A percentile compares a stretch with the other conserved stretches of the same genome.
Evolutionary conservation across 2,329 filamentous ascomycete genomes (phyloP).

Genomic region (Talaromyces sp.): DNA sequence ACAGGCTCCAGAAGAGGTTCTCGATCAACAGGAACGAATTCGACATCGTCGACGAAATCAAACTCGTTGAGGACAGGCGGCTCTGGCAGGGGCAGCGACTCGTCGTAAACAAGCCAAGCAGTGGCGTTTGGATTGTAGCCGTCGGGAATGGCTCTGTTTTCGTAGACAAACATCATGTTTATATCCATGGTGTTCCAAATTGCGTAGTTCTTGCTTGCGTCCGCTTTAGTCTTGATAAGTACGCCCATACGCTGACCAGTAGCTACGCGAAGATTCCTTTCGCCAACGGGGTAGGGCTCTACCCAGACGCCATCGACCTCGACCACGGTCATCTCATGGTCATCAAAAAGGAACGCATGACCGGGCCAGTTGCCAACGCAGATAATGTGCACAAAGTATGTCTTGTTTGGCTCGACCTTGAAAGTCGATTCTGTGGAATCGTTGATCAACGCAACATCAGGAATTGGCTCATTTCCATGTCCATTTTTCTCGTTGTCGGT

Average conservation of each 20-base stretch:
- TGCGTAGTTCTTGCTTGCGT: constrained; percentile 59
- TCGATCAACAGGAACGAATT: constrained; percentile 20
- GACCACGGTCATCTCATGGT: constrained; percentile 34
- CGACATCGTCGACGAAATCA: constrained; percentile 63
- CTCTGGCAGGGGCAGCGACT: constrained; percentile 39
- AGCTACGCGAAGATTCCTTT: constrained; percentile 60
- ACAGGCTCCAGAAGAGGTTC: constrained; percentile 23
- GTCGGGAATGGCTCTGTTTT: constrained; percentile 48
- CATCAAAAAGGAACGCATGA: constrained; percentile 45
- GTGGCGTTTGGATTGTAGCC: constrained; percentile 57
- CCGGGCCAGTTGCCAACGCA: constrained; percentile 66
- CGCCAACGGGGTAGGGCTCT: constrained; percentile 37
- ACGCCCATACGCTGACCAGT: constrained; percentile 60
- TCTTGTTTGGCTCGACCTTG: constrained; percentile 60
- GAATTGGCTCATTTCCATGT: constrained; percentile 59
- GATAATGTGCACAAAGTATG: constrained; percentile 66
- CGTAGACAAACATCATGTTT: constrained; percentile 38
- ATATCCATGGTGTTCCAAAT: constrained; percentile 67
- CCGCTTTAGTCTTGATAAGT: constrained; percentile 56
- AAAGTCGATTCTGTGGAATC: constrained; percentile 60
- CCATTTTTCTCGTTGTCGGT: constrained; percentile 42
- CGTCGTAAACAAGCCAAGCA: constrained; percentile 49
- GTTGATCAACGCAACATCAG: constrained; percentile 65
- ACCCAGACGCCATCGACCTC: constrained; percentile 32
- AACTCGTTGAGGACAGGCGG: constrained; percentile 57